These are phyloP conservation scores for Pythium apleroticum DNA, from an alignment of 352 stramenopile species.

Conservation along the genomic window DNA sequence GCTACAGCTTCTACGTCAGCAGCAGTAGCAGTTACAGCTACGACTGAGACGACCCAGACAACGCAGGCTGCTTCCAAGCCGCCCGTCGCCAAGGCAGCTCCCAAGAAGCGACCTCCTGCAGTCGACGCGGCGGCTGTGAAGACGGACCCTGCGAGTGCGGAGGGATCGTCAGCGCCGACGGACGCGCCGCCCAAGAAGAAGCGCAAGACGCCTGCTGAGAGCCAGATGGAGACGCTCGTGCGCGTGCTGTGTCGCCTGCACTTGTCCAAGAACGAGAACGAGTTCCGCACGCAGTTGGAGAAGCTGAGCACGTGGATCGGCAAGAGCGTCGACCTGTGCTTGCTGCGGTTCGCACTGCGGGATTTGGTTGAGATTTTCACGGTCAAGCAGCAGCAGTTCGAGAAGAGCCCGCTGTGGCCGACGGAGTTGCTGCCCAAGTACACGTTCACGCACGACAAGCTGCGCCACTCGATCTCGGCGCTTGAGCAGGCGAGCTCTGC, in stretches of 20 bases:
- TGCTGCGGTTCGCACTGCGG: constrained; percentile 56
- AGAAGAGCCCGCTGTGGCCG: constrained; percentile 42
- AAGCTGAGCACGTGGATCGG: constrained; percentile 60
- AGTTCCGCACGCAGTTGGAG: constrained; percentile 56
- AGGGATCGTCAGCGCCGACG: not conserved
- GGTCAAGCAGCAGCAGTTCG: constrained; percentile 30
- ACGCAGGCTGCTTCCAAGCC: constrained; percentile 21
- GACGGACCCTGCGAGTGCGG: not conserved
- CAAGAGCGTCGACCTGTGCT: constrained; percentile 41
- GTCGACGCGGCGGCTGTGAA: not conserved
- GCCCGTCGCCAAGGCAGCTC: constrained; percentile 7
- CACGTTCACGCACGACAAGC: constrained; percentile 52
- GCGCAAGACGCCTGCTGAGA: constrained; percentile 38
- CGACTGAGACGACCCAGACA: constrained; percentile 9
- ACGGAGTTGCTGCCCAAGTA: constrained; percentile 63
- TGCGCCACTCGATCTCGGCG: constrained; percentile 43
- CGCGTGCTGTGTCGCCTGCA: constrained; percentile 50
- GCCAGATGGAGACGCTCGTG: constrained; percentile 64
- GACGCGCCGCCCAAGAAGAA: constrained; percentile 36
- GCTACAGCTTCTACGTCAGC: constrained; percentile 28
- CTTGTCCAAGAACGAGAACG: constrained; percentile 42
- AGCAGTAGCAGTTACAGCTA: not conserved
- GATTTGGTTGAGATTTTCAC: constrained; percentile 51
- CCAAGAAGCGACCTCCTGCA: constrained; percentile 16
- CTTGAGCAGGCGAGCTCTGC: not conserved